Evolutionary conservation across 257 asterid genomes (phyloP).

Genomic region (Salvia rosmarinus): DNA sequence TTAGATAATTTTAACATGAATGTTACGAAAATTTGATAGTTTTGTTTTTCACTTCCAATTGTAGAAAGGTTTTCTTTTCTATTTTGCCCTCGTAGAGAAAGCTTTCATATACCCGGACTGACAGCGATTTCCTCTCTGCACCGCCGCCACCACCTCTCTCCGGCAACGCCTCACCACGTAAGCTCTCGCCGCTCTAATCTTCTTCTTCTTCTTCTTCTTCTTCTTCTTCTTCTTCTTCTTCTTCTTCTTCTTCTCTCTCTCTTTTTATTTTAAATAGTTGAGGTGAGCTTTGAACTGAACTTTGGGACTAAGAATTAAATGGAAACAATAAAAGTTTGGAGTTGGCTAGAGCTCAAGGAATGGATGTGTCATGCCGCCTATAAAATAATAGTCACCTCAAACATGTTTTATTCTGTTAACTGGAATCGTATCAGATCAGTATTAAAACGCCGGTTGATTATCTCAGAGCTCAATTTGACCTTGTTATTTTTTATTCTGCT

Average conservation of each 20-base stretch:
- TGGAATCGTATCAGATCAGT: not conserved
- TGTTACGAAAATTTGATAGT: too few relatives aligned
- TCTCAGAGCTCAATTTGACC: too few relatives aligned
- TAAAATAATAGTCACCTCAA: not conserved
- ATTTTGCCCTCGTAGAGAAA: not conserved
- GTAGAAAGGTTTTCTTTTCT: too few relatives aligned
- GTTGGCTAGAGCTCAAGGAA: not conserved
- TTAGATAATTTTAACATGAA: too few relatives aligned
- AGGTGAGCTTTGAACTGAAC: not conserved
- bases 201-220: too few relatives aligned
- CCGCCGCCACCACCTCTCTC: not conserved
- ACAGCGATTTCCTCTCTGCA: not conserved
- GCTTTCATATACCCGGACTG: not conserved
- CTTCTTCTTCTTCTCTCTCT: too few relatives aligned
- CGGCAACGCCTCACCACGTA: not conserved
- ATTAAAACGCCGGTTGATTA: not conserved
- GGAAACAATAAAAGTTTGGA: not conserved
- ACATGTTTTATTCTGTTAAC: not conserved
- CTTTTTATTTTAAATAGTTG: too few relatives aligned
- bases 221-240: too few relatives aligned
- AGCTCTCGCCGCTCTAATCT: not conserved
- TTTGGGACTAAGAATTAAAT: too few relatives aligned
- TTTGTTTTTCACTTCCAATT: too few relatives aligned
- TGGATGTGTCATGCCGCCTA: not conserved
- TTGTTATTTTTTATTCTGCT: not conserved